Evolutionary conservation across 2,329 filamentous ascomycete species (phyloP).

Genomic region (Zymoseptoria brevis): DNA sequence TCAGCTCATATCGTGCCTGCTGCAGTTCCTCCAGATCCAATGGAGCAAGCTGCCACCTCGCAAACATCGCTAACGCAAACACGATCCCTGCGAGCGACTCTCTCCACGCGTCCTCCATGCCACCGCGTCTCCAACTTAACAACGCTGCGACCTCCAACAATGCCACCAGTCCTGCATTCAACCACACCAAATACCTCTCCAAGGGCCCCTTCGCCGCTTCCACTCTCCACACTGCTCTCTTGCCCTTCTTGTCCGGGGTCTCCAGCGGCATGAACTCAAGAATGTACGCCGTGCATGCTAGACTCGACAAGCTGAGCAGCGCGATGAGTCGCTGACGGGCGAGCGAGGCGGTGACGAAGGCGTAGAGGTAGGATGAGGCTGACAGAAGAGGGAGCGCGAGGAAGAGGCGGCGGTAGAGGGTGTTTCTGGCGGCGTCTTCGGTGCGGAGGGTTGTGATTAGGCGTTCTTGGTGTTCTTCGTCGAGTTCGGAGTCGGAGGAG

Average conservation of each 20-base stretch:
- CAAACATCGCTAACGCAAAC: conserved; percentile 52
- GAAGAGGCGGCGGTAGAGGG: conserved; percentile 40
- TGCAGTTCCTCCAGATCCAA: conserved; percentile 62
- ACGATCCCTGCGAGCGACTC: conserved; percentile 44
- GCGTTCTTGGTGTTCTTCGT: conserved; percentile 64
- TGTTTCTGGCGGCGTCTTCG: conserved; percentile 41
- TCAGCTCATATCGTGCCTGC: conserved; percentile 57
- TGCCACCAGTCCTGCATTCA: conserved; percentile 52
- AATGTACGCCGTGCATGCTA: conserved; percentile 55
- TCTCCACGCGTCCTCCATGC: conserved; percentile 23
- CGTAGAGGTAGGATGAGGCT: conserved; percentile 46
- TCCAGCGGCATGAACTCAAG: conserved; percentile 39
- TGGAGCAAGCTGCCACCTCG: conserved; percentile 58
- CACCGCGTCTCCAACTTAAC: conserved; percentile 30
- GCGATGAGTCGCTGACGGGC: conserved; percentile 37
- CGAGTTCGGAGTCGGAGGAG: conserved; percentile 48
- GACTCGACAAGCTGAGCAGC: conserved; percentile 54
- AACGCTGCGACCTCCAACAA: conserved; percentile 45
- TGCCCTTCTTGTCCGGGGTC: conserved; percentile 39
- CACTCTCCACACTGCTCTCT: conserved; percentile 23
- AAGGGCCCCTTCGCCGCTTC: conserved; percentile 40
- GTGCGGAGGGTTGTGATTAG: conserved; percentile 50
- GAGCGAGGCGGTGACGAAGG: conserved; percentile 37
- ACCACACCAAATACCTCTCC: conserved; percentile 49
- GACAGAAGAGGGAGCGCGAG: conserved; percentile 53